Evolutionary conservation across 73 alveolate species (phyloP).

Genomic region (Paramecium bursaria): DNA sequence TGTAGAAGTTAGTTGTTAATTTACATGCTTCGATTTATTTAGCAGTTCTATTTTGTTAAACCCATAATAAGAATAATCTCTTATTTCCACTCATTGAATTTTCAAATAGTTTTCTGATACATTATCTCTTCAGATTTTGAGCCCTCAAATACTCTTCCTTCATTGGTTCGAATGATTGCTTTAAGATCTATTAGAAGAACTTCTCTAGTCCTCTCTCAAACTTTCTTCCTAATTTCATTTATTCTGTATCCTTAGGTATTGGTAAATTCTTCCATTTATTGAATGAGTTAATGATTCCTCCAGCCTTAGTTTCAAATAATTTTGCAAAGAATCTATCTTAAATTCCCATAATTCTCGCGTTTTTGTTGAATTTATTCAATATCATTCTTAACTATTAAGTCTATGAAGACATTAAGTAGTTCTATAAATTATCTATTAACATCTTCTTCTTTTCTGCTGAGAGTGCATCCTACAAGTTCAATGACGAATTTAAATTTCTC

Average conservation of each 20-base stretch:
- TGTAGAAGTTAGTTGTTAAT: constrained; percentile 7
- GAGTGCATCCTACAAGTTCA: too few relatives aligned
- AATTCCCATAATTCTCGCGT: constrained; percentile 4
- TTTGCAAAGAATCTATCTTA: constrained; percentile 25
- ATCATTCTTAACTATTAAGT: neutral
- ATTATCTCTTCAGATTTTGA: neutral
- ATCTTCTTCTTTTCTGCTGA: too few relatives aligned
- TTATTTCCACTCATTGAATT: constrained; percentile 18
- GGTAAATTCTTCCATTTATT: constrained; percentile 52
- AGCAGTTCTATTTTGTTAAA: neutral
- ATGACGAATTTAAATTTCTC: too few relatives aligned
- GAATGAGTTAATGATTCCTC: constrained; percentile 38
- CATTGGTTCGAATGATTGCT: constrained; percentile 36
- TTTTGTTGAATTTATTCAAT: constrained; percentile 22
- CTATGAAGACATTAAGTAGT: too few relatives aligned
- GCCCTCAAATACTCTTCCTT: constrained; percentile 35
- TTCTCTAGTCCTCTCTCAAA: constrained; percentile 9
- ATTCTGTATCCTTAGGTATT: neutral
- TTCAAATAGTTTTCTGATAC: constrained; percentile 4
- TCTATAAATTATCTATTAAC: too few relatives aligned
- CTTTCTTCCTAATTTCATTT: constrained; percentile 24
- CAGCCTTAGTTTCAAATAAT: constrained; percentile 5
- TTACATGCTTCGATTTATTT: constrained; percentile 52
- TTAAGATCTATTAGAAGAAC: neutral
- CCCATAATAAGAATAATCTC: constrained; percentile 43